Evolutionary conservation across 352 stramenopile species (phyloP), one percentile per base, ranked within the genome.

Genomic region (Pythium vanterpoolii): DNA sequence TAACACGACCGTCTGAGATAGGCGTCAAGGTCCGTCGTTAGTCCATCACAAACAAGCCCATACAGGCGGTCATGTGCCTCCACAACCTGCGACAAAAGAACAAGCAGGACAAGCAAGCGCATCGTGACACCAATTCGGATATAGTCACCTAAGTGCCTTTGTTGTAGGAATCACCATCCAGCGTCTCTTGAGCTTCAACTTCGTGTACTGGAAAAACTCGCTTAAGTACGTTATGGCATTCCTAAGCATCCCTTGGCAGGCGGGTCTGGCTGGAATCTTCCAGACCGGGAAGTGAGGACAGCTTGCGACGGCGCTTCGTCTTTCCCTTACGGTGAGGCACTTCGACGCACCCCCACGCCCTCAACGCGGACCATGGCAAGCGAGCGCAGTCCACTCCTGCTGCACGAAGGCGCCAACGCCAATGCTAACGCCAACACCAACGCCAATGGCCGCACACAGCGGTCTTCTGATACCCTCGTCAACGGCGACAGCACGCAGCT

Each of bases 321-420:
- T 16, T n/a, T n/a, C n/a, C n/a, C n/a, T n/a, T n/a, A n/a, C n/a
- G n/a, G n/a, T n/a, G n/a, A n/a, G n/a, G n/a, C n/a, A n/a, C n/a
- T n/a, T n/a, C n/a, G n/a, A n/a, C n/a, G n/a, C n/a, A n/a, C n/a
- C n/a, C n/a, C n/a, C n/a, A n/a, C n/a, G n/a, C 33, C 8, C 33
- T 14, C 33, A 14, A 39, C 33, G 33, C n/a, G 7, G n/a, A 11
- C 39, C 44, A 51, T 51, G 51, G 26, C 39, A 26, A 49, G 19
- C 36, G 51, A 59, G 51, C 34, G 36, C 19, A 59, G 51, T 24
- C 51, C 51, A 38, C 51, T 59, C 24, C 39, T 59, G 36, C 51
- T 39, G 40, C 33, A 44, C 49, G 36, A 52, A 18, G 53, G 16
- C 19, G 26, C 31, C 18, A 48, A 43, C 38, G 50, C 13, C 31